A percentile compares a stretch with the other conserved stretches of the same genome.
Evolutionary conservation across 176 grass and related monocot genomes (phyloP).

Genomic region (Phoenix dactylifera): DNA sequence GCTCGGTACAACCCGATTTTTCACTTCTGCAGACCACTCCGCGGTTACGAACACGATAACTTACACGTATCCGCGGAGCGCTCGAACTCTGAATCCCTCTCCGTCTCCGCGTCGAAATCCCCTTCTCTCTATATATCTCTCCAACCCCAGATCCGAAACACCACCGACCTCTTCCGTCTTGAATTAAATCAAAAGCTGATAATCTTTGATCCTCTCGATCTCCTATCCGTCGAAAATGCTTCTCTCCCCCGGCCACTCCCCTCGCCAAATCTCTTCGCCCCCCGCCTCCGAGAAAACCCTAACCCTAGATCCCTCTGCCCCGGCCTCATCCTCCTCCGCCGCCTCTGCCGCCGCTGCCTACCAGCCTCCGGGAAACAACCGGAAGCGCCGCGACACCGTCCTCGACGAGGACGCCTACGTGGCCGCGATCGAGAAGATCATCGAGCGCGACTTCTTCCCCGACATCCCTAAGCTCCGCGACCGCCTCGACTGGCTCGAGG

Average conservation of each 20-base stretch:
- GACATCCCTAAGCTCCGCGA: conserved; percentile 79
- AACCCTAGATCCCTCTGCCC: conserved; percentile 9
- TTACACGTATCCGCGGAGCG: too few relatives aligned
- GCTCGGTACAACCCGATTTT: too few relatives aligned
- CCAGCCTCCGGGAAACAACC: conserved; percentile 4
- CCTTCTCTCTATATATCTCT: too few relatives aligned
- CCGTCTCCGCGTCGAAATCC: too few relatives aligned
- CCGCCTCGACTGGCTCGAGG: conserved; percentile 91
- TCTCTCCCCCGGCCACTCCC: conserved; percentile 78
- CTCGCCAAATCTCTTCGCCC: conserved; percentile 42
- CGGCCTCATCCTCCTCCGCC: conserved; percentile 18
- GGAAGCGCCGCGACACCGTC: conserved; percentile 50
- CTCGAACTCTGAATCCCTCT: too few relatives aligned
- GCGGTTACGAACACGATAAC: too few relatives aligned
- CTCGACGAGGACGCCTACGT: conserved; percentile 93
- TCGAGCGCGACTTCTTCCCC: conserved; percentile 94
- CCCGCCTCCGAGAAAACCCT: conserved; percentile 26
- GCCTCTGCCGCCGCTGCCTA: conserved; percentile 9
- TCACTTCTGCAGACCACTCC: too few relatives aligned
- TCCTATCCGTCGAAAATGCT: conserved; percentile 38
- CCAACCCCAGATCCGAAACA: too few relatives aligned
- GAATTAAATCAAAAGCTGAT: too few relatives aligned
- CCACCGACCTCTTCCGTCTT: too few relatives aligned
- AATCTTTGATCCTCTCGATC: neutral
- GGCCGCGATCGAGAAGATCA: conserved; percentile 65